Evolutionary conservation across 805 yeast genomes (phyloP), one percentile per base, ranked within the genome.

Genomic region (Candida dajiaensis): DNA sequence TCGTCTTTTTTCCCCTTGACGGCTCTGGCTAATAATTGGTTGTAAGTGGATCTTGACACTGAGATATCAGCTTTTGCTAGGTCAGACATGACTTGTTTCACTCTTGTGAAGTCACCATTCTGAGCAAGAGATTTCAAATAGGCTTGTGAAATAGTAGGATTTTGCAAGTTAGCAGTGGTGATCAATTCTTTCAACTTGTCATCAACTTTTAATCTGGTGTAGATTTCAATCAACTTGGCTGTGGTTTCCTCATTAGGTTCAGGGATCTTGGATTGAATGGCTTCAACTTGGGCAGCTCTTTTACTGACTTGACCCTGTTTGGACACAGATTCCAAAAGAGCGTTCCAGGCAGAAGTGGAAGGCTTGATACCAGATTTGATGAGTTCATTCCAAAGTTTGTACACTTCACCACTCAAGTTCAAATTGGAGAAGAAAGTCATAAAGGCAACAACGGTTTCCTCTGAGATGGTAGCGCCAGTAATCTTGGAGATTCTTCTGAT

Each of bases 261-360:
- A 40, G 60, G 62, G 40, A 62, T 69, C 47, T 64, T 64, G 6
- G 55, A 53, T 2, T 66, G 66, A 38, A 70, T 58, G 37, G 67
- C 61, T 49, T 67, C 74, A 51, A 77, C 59, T 57, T 72, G 58
- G 36, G 59, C 68, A 53, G 64, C 28, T 63, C 58, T 47, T 54
- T 64, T 31, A 54, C 48, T 6, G 55, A 53, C 3, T 55, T 57
- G 13, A 35, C 65, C 52, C 42, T 44, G 39, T 54, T 59, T 33
- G 50, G 72, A 59, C 3, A 74, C 71, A 1, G 83, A 70, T 43
- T 73, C 66, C 43, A 85, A 63, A 25, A 83, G 69, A 43, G 76
- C 70, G 44, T 81, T 80, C 89, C 89, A 85, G 2, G 80, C 61
- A 0, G 62, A 53, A n/a, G 71, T 53, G 5, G 73, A 61, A n/a